These are phyloP conservation scores for Melaleuca quinquenervia DNA, from an alignment of 345 rosid genomes.

Conservation along the genomic window DNA sequence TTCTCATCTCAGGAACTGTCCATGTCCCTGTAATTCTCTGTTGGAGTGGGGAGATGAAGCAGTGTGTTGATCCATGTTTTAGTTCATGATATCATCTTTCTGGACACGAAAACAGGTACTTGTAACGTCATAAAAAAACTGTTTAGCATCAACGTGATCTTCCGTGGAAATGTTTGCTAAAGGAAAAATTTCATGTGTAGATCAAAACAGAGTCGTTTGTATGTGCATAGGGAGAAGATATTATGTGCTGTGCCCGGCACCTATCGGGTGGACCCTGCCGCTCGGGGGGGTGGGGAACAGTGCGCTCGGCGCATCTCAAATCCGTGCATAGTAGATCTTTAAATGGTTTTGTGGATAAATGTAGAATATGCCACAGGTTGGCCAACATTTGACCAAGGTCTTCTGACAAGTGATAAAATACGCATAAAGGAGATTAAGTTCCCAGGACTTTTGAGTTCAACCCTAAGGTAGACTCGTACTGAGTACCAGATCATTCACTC, in stretches of 20 bases:
- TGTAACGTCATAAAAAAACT: background rate
- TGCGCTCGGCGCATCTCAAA: too few relatives aligned
- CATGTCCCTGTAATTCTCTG: background rate
- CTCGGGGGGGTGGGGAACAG: too few relatives aligned
- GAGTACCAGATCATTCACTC: background rate
- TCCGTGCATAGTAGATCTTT: too few relatives aligned
- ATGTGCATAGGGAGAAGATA: background rate
- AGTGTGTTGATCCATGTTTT: background rate
- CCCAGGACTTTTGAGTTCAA: background rate
- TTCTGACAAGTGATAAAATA: background rate
- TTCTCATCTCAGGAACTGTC: too few relatives aligned
- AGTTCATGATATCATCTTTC: background rate
- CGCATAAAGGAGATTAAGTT: background rate
- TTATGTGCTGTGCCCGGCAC: too few relatives aligned
- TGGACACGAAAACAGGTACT: background rate
- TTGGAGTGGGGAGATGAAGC: background rate
- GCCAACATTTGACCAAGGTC: background rate
- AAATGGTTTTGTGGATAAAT: background rate
- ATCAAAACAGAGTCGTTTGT: background rate
- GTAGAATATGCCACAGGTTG: too few relatives aligned
- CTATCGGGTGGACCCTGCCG: too few relatives aligned
- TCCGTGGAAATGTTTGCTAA: background rate
- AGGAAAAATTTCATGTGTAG: background rate
- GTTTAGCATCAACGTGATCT: background rate
- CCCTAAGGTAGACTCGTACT: too few relatives aligned